Evolutionary conservation across 2,329 filamentous ascomycete genomes (phyloP).

Genomic region (Alternaria triticina): DNA sequence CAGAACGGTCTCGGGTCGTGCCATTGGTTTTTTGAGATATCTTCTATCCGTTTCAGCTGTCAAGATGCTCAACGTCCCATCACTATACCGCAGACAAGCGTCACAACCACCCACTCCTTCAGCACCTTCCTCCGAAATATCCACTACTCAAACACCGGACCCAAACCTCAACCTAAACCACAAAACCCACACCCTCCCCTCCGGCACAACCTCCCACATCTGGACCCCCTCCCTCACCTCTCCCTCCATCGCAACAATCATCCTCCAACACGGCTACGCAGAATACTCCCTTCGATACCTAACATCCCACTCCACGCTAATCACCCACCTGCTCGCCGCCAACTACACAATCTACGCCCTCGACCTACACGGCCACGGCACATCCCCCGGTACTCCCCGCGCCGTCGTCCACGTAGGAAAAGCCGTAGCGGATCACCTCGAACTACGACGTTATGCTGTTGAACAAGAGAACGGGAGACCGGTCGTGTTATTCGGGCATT

Average conservation of each 20-base stretch:
- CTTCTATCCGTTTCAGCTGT: too few relatives aligned
- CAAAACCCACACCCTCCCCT: background rate
- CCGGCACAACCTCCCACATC: background rate
- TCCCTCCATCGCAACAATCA: background rate
- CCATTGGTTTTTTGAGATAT: too few relatives aligned
- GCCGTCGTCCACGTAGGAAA: background rate
- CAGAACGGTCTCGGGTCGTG: too few relatives aligned
- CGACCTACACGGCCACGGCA: background rate
- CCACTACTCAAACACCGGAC: background rate
- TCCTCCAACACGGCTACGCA: slow-evolving; percentile 13
- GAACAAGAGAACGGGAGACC: background rate
- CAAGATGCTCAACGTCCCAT: background rate
- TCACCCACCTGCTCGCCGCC: background rate
- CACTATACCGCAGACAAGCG: background rate
- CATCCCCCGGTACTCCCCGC: background rate
- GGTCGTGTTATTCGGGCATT: background rate
- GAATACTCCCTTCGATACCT: slow-evolving; percentile 10
- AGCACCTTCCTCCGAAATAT: background rate
- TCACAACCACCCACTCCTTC: background rate
- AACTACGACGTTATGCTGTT: background rate
- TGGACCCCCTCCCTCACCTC: background rate
- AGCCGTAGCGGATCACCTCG: background rate
- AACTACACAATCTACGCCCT: background rate
- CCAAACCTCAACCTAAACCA: background rate
- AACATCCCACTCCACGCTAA: slow-evolving; percentile 3